Percentiles rank a stretch among this genome's conserved stretches.
phyloP scores from a whole-genome alignment of 208 protist species.

The Trypanosoma cruzi region DNA sequence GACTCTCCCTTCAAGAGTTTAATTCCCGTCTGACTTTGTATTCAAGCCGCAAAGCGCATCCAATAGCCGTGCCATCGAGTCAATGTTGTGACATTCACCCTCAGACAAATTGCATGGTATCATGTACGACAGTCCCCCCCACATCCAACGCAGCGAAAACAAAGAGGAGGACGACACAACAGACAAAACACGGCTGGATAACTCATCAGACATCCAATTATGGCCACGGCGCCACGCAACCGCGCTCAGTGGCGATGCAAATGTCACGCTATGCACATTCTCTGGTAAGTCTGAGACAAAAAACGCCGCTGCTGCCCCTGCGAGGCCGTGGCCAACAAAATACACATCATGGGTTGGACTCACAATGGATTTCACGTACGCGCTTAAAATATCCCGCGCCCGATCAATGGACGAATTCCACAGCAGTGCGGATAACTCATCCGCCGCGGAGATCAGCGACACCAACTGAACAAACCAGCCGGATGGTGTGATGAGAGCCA shows the following conservation, averaged over 20 bases:
- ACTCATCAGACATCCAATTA: slow-evolving; percentile 4
- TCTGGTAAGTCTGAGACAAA: neutral
- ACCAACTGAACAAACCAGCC: slow-evolving; percentile 35
- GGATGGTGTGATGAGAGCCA: slow-evolving; percentile 55
- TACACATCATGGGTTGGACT: slow-evolving; percentile 16
- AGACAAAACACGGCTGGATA: slow-evolving; percentile 31
- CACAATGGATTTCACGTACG: neutral
- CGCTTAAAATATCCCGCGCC: neutral
- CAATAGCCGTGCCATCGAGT: slow-evolving; percentile 35
- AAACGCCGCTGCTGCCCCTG: slow-evolving; percentile 6
- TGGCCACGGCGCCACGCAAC: slow-evolving; percentile 14
- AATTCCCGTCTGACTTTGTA: neutral
- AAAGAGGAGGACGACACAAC: slow-evolving; percentile 32
- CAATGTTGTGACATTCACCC: slow-evolving; percentile 36
- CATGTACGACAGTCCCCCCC: slow-evolving; percentile 32
- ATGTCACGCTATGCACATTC: slow-evolving; percentile 10
- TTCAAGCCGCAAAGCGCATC: neutral
- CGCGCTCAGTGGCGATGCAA: slow-evolving; percentile 13
- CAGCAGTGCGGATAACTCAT: slow-evolving; percentile 39
- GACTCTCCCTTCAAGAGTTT: neutral
- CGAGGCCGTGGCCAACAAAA: slow-evolving; percentile 28
- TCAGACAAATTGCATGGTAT: slow-evolving; percentile 41
- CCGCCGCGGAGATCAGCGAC: slow-evolving; percentile 43
- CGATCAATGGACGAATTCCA: slow-evolving; percentile 35
- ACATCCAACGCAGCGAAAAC: slow-evolving; percentile 43